Evolutionary conservation across 2,329 filamentous ascomycete species (phyloP), one percentile per base, ranked within the genome.

Genomic region (Fusarium sp.): DNA sequence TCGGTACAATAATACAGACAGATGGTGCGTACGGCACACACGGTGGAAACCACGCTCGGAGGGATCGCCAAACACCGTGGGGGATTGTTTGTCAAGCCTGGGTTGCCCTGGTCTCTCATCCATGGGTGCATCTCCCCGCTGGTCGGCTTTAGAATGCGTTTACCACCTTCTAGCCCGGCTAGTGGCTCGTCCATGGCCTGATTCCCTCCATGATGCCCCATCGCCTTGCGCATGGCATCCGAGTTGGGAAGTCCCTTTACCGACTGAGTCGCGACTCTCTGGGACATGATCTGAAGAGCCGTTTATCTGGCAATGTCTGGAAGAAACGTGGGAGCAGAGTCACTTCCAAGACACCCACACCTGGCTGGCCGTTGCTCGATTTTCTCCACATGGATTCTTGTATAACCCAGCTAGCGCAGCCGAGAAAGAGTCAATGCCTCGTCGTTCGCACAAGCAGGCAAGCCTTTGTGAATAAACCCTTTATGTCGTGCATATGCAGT

Each of bases 81-180:
- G 64, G 65, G 62, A 71, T 70, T 75, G 63, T 77, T 77, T 77
- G 67, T 75, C 69, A 20, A 62, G 49, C 51, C 51, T 65, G 71
- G 49, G 59, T 59, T 46, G 49, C 62, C 62, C 62, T 57, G 62
- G 60, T 55, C 64, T 55, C 24, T 62, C 24, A 63, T 51, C 58
- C 67, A 72, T 72, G 70, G 67, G 71, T 62, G 44, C 68, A 65
- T 74, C 61, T 66, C 67, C 70, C 68, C 57, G 67, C 62, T 63
- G 42, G 56, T 59, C 62, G 64, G 65, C 75, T 72, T 67, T 68
- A 66, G 62, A 74, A 78, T 70, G 31, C 42, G 60, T 70, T 60
- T 64, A 58, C 59, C 57, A 57, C 51, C 61, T 72, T 74, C 70
- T 63, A 67, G 62, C 53, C 70, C 59, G 58, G 55, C 62, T 75